Base-by-base conservation (phyloP, 495 filamentous ascomycete genomes). In the Lasiosphaeriaceae sp. region DNA sequence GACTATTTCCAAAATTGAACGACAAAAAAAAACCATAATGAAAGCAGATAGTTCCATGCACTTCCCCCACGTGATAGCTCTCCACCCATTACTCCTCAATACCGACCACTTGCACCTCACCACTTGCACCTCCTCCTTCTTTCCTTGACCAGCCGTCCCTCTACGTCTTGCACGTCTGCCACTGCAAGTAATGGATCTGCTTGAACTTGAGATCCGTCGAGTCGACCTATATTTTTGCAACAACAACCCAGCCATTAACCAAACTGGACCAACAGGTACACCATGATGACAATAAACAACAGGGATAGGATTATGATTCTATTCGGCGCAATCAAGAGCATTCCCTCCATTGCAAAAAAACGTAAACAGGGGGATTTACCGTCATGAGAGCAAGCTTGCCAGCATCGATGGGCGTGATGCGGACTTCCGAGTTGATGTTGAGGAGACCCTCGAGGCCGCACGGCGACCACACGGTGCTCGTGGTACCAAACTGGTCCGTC, bases 391-490 rank as follows among this genome's bases (percentile, higher is more conserved):
- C 65, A 2, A 31, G 39, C 50, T 57, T 56, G 19, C 35, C 31
- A 11, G 52, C 20, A 50, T 65, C 62, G 26, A 37, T 17, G 17
- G 68, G 63, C 26, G 57, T 47, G 37, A 76, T 52, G 31, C 69
- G 72, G 47, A 76, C 67, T 58, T 71, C 67, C 43, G 71, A 73
- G 66, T 76, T 74, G 67, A 76, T 74, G 61, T 75, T 76, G 53
- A 76, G 60, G 37, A 73, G 57, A 35, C 68, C 68, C 45, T 71
- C 68, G 19, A 58, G 24, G 26, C 72, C 72, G 60, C 74, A 77
- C 21, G 74, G 71, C 35, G 72, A 74, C 74, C 74, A 77, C 54
- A 74, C 71, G 52, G 68, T 71, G 55, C 63, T 70, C 50, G 66
- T 58, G 52, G 71, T 58, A 20, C 67, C 67, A 56, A 76, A 69